Percentiles rank a stretch among this genome's conserved stretches.
These are phyloP conservation scores for Theileria sp. DNA, from an alignment of 169 alveolate genomes.

Conservation along the genomic window DNA sequence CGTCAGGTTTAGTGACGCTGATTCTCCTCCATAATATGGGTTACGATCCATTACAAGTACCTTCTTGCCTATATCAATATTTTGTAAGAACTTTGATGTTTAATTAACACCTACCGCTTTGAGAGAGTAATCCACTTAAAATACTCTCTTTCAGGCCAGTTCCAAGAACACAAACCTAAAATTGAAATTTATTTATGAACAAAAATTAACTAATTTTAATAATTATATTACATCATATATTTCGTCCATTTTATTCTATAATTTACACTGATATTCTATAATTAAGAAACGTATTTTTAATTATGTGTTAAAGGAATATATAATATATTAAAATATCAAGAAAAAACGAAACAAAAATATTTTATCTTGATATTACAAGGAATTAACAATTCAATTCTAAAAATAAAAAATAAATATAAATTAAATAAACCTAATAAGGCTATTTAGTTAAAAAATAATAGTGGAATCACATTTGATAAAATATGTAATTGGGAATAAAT, in stretches of 20 bases:
- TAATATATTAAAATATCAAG: neutral
- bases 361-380: neutral
- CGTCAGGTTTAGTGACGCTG: constrained; percentile 95
- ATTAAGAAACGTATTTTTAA: neutral
- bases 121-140: constrained; percentile 93
- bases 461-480: neutral
- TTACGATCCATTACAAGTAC: constrained; percentile 96
- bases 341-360: neutral
- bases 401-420: neutral
- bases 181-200: neutral
- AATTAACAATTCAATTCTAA: neutral
- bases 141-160: constrained; percentile 98
- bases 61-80: constrained; percentile 84
- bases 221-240: constrained; percentile 42
- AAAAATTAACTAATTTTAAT: neutral
- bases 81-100: neutral
- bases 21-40: constrained; percentile 96
- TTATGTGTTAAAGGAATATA: neutral
- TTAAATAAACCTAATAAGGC: neutral
- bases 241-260: constrained; percentile 42
- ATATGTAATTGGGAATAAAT: neutral
- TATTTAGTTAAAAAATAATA: neutral
- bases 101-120: constrained; percentile 50
- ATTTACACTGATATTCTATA: neutral
- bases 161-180: constrained; percentile 91